These are phyloP conservation scores for Westerdykella sp. DNA, from an alignment of 2,329 filamentous ascomycete species.

Conservation along the genomic window DNA sequence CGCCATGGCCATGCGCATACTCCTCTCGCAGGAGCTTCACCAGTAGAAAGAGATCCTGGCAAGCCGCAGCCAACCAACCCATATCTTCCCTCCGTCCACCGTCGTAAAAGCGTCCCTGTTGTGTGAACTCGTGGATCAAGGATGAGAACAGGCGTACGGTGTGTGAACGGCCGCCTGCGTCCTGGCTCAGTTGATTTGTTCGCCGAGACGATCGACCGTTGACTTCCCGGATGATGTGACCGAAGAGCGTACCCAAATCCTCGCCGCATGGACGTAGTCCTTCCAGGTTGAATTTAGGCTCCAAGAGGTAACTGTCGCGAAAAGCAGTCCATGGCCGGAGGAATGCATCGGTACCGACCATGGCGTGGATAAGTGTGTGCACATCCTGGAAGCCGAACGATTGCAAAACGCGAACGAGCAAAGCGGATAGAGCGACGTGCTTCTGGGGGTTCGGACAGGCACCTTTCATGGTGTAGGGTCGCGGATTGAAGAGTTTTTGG, in stretches of 20 bases:
- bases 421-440: no score
- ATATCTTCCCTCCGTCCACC: neutral
- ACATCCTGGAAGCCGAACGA: no score
- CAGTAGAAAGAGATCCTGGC: neutral
- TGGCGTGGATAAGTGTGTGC: no score
- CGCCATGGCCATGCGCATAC: constrained; percentile 1
- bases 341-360: neutral
- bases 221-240: neutral
- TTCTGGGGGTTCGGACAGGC: no score
- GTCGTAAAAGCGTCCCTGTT: neutral
- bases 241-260: neutral
- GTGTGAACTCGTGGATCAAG: neutral
- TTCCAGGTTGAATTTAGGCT: neutral
- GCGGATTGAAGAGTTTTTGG: no score
- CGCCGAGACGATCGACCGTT: neutral
- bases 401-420: no score
- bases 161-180: neutral
- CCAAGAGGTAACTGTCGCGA: constrained; percentile 2
- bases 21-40: constrained; percentile 1
- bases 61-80: neutral
- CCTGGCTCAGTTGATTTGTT: neutral
- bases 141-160: neutral
- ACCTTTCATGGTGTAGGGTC: no score
- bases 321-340: neutral
- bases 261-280: neutral